A percentile compares a stretch with the other conserved stretches of the same genome.
These are phyloP conservation scores for Musa schizocarpa DNA, from an alignment of 176 grass and related monocot genomes.

Conservation along the genomic window DNA sequence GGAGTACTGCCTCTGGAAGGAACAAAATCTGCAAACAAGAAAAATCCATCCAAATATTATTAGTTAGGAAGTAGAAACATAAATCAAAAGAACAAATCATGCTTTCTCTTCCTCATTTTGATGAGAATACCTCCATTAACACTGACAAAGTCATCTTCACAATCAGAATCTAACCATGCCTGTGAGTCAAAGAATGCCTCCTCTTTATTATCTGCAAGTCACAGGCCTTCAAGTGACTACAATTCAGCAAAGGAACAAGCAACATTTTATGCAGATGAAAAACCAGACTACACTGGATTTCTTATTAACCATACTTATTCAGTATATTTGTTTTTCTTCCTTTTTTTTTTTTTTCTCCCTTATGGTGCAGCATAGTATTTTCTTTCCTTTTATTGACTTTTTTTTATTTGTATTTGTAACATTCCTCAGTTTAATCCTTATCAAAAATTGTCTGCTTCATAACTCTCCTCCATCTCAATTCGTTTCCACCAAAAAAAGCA, in stretches of 20 bases:
- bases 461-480: too few species aligned
- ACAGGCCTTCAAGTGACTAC: not conserved
- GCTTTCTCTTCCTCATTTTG: not conserved
- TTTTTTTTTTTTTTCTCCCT: too few species aligned
- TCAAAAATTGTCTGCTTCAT: too few species aligned
- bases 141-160: conserved; percentile 76
- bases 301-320: too few species aligned
- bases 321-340: too few species aligned
- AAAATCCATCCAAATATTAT: not conserved
- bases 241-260: not conserved
- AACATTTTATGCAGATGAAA: not conserved
- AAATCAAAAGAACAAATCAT: not conserved
- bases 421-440: too few species aligned
- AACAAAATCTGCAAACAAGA: conserved; percentile 34
- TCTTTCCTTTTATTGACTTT: too few species aligned
- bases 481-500: too few species aligned
- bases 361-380: too few species aligned
- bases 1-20: conserved; percentile 47
- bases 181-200: conserved; percentile 74
- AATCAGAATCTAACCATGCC: conserved; percentile 57
- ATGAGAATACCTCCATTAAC: conserved; percentile 60
- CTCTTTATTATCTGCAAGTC: conserved; percentile 50
- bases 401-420: too few species aligned
- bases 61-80: not conserved
- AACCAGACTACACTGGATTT: too few species aligned